Percentiles rank a stretch among this genome's conserved stretches.
phyloP scores from a whole-genome alignment of 2,329 filamentous ascomycete species.

The Mycosphaerella sp. region DNA sequence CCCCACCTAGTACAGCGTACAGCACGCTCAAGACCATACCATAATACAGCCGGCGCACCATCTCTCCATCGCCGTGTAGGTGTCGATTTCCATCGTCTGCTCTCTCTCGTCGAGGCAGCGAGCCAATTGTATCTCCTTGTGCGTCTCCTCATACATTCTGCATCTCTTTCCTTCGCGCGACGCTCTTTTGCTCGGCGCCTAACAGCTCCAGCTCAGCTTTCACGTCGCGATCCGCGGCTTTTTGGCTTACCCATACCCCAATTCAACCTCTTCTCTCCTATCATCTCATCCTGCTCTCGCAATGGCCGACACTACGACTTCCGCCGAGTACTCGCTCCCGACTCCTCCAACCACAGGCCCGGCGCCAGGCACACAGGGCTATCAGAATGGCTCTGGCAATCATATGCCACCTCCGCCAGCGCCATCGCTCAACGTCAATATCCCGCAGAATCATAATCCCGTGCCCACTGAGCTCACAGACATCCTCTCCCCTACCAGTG shows the following conservation, averaged over 20 bases:
- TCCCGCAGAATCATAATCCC: slow-evolving; percentile 92
- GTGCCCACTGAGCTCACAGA: slow-evolving; percentile 86
- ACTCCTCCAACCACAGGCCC: slow-evolving; percentile 62
- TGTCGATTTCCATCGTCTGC: slow-evolving; percentile 6
- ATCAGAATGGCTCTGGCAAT: slow-evolving; percentile 68
- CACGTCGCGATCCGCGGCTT: slow-evolving; percentile 7
- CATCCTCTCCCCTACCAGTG: slow-evolving; percentile 79
- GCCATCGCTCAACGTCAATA: slow-evolving; percentile 61
- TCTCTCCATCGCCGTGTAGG: slow-evolving; percentile 10
- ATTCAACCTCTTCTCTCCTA: slow-evolving; percentile 30
- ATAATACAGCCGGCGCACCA: background rate
- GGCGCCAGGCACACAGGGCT: slow-evolving; percentile 57
- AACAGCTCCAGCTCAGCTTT: slow-evolving; percentile 17
- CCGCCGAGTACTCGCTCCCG: slow-evolving; percentile 61
- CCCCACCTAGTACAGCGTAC: background rate
- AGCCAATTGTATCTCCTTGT: slow-evolving; percentile 13
- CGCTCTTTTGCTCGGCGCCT: slow-evolving; percentile 16
- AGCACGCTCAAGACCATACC: background rate
- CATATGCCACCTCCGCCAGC: slow-evolving; percentile 89
- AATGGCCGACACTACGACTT: slow-evolving; percentile 70
- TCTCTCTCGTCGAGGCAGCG: background rate
- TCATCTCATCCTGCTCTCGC: slow-evolving; percentile 37
- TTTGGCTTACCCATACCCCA: slow-evolving; percentile 7
- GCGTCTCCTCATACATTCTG: slow-evolving; percentile 7
- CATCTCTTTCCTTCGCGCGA: slow-evolving; percentile 9